A percentile compares a stretch with the other conserved stretches of the same genome.
Evolutionary conservation across 306 rosid species (phyloP).

Genomic region (Hippophae tibetana): DNA sequence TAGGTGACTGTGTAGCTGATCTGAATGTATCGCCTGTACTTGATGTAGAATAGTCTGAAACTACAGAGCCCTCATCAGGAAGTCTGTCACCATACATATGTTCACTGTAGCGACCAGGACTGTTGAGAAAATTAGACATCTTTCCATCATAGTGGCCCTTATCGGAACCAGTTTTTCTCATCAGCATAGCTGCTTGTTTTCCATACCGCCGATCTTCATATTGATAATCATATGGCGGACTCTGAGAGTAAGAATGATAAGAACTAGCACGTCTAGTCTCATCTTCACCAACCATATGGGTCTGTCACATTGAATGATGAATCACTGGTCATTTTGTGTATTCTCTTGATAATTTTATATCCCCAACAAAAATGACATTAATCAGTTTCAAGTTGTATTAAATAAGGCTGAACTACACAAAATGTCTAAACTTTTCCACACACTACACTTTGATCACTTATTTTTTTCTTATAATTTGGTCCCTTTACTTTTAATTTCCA

Average conservation of each 20-base stretch:
- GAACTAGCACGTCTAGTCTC: constrained; percentile 90
- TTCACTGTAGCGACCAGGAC: constrained; percentile 70
- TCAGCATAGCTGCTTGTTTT: constrained; percentile 51
- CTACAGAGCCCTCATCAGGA: constrained; percentile 65
- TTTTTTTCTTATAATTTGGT: too few species aligned
- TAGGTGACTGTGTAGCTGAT: constrained; percentile 58
- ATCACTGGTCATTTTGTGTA: background rate
- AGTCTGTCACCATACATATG: constrained; percentile 57
- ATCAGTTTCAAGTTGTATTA: too few species aligned
- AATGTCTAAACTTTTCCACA: too few species aligned
- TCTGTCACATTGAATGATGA: constrained; percentile 37
- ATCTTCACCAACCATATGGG: constrained; percentile 41
- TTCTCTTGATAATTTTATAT: too few species aligned
- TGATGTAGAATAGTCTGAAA: constrained; percentile 63
- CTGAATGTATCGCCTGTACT: constrained; percentile 67
- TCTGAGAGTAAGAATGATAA: constrained; percentile 92
- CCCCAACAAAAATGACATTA: too few species aligned
- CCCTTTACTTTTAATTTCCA: too few species aligned
- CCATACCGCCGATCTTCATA: constrained; percentile 91
- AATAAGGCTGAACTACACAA: too few species aligned
- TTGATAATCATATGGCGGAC: constrained; percentile 97
- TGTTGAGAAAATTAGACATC: constrained; percentile 48
- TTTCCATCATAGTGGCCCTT: constrained; percentile 72
- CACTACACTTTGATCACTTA: too few species aligned
- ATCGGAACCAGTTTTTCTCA: constrained; percentile 89